Base-by-base conservation (phyloP, 768 basidiomycete genomes). In the Leccinum subgranulosum region DNA sequence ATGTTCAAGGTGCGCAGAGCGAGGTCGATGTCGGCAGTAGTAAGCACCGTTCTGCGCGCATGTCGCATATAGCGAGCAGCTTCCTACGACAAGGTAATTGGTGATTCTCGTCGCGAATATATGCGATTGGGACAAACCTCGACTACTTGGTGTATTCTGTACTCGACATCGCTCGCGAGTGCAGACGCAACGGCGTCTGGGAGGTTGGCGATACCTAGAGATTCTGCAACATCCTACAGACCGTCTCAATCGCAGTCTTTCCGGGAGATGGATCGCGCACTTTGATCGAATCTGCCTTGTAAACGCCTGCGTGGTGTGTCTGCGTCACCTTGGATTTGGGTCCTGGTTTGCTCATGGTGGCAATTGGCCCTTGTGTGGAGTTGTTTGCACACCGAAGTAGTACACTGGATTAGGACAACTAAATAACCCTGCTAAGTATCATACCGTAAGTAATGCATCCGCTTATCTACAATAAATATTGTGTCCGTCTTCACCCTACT, bases 41-140 rank as follows among this genome's bases (percentile, higher is more conserved):
- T 90, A 72, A 99, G 79, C 1, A 90, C 90, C n/a, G 90, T 93
- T 54, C 97, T 81, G 56, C 91, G 85, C 6, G 90, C 90, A 72
- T 98, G 94, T 23, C 94, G 84, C 92, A 96, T 97, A 74, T 96
- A 99, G 52, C 95, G 89, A 25, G 94, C 87, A 9, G 96, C 94
- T 82, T 98, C 96, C 89, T 72, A 31, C 1, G 43, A 36, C 34
- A 6, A 34, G 23, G 28, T 2, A 33, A 12, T 64, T 50, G 49
- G 19, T 9, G 15, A 21, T 9, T 8, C 15, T 31, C 17, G 15
- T 28, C 54, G 19, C 4, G 4, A 46, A 34, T 6, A n/a, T 15
- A 1, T 14, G 25, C 4, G 27, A n/a, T 28, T 7, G 53, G 36
- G 19, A 66, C 77, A 45, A 61, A 92, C 93, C 83, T 97, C 92